Conservation (phyloP, 768 basidiomycete species). For the Porpolomopsis calyptriformis region DNA sequence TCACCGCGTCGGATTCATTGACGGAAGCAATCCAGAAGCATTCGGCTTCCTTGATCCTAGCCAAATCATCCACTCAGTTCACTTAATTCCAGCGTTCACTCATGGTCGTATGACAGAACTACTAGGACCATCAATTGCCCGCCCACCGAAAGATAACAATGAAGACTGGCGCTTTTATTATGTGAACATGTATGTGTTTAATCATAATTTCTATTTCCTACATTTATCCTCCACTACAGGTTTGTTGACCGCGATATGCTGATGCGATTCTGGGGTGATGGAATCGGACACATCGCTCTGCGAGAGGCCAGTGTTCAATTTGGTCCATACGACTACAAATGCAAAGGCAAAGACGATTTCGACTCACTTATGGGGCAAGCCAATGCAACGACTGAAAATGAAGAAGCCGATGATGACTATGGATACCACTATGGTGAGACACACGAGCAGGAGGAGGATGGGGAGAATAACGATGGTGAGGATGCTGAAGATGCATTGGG, state of each 20-base stretch:
- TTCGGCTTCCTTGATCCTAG: conserved; percentile 10
- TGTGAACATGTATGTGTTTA: conserved; percentile 25
- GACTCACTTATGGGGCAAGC: background rate
- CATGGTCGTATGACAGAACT: conserved; percentile 4
- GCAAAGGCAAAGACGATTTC: background rate
- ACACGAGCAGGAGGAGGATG: background rate
- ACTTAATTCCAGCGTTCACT: conserved; percentile 10
- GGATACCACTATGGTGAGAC: background rate
- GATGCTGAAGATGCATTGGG: background rate
- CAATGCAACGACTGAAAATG: background rate
- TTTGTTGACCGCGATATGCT: conserved; percentile 26
- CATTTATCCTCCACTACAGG: conserved; percentile 12
- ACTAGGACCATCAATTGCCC: conserved; percentile 3
- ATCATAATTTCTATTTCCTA: background rate
- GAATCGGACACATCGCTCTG: background rate
- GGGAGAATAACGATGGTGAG: background rate
- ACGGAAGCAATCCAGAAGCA: conserved; percentile 1
- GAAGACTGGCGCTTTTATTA: conserved; percentile 25
- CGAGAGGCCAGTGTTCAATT: background rate
- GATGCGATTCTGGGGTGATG: background rate
- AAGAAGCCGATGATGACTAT: background rate
- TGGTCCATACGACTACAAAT: background rate
- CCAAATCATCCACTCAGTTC: conserved; percentile 6
- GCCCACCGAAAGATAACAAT: conserved; percentile 1
- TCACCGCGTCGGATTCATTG: conserved; percentile 5